Conservation (phyloP, 1,284 basidiomycete species). For the Puccinia polysora region DNA sequence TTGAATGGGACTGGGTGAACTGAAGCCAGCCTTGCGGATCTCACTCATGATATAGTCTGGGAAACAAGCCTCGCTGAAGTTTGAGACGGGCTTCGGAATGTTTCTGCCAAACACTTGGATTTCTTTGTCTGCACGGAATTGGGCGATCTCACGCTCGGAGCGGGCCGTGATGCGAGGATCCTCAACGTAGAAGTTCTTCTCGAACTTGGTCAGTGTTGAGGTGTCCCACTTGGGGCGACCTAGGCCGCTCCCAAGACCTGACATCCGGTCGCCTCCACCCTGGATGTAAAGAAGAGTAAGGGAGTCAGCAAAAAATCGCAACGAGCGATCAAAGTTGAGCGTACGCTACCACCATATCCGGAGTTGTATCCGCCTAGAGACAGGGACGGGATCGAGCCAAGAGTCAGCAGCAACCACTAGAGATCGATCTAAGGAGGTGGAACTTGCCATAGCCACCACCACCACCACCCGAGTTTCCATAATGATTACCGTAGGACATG, state of each 20-base stretch:
- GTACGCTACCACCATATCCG: constrained; percentile 44
- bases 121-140: constrained; percentile 77
- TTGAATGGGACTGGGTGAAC: constrained; percentile 84
- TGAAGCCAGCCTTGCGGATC: constrained; percentile 88
- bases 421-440: too few species aligned
- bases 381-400: too few species aligned
- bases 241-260: constrained; percentile 74
- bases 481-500: constrained; percentile 39
- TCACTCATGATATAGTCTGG: constrained; percentile 92
- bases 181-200: constrained; percentile 94
- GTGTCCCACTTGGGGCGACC: constrained; percentile 77
- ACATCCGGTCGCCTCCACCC: constrained; percentile 69
- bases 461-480: constrained; percentile 29
- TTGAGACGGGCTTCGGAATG: constrained; percentile 82
- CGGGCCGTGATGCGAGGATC: constrained; percentile 76
- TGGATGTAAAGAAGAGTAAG: too few species aligned
- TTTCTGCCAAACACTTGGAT: constrained; percentile 85
- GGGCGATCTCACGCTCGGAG: constrained; percentile 77
- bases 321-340: background rate
- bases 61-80: constrained; percentile 91
- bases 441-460: constrained; percentile 44
- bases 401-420: too few species aligned
- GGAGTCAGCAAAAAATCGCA: constrained; percentile 30
- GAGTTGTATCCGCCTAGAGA: constrained; percentile 43
- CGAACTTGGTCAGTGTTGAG: constrained; percentile 63